These are phyloP conservation scores for Geranium rotundifolium DNA, from an alignment of 345 rosid species.

Conservation along the genomic window DNA sequence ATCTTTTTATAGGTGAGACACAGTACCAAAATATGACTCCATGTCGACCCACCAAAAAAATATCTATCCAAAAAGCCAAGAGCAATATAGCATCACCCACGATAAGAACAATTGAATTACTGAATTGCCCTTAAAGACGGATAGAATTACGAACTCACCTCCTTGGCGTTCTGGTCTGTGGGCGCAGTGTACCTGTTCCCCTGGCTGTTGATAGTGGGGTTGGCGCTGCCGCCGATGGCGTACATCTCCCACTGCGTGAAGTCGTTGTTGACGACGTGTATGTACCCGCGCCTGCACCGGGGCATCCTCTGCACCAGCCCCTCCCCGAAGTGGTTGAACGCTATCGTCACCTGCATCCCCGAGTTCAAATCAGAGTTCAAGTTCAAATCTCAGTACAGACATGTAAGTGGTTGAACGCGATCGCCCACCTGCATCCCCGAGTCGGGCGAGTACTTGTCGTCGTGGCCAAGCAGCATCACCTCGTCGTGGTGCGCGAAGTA, in stretches of 20 bases:
- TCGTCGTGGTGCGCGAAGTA: conserved; percentile 70
- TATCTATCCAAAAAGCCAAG: too few relatives aligned
- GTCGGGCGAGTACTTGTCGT: conserved; percentile 47
- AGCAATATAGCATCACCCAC: too few relatives aligned
- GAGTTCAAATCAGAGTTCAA: too few relatives aligned
- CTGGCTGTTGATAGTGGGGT: conserved; percentile 87
- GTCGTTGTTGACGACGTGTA: conserved; percentile 88
- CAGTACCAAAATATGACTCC: too few relatives aligned
- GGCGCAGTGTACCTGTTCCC: conserved; percentile 97
- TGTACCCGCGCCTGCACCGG: conserved; percentile 77
- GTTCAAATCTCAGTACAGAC: too few relatives aligned
- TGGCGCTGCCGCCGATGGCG: conserved; percentile 95
- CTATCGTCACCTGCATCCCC: conserved; percentile 82
- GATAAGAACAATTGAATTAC: too few relatives aligned
- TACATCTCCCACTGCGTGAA: conserved; percentile 91
- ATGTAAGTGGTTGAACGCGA: too few relatives aligned
- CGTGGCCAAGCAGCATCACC: conserved; percentile 85
- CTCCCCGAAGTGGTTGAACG: conserved; percentile 75
- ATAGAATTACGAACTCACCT: conserved; percentile 27
- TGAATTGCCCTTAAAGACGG: too few relatives aligned
- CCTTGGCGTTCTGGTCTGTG: conserved; percentile 48
- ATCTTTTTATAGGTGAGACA: too few relatives aligned
- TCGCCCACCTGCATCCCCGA: too few relatives aligned
- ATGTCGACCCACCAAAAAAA: too few relatives aligned
- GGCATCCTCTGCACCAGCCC: conserved; percentile 96